These are phyloP conservation scores for Talaromyces trachyspermus DNA, from an alignment of 495 filamentous ascomycete genomes.

Conservation along the genomic window DNA sequence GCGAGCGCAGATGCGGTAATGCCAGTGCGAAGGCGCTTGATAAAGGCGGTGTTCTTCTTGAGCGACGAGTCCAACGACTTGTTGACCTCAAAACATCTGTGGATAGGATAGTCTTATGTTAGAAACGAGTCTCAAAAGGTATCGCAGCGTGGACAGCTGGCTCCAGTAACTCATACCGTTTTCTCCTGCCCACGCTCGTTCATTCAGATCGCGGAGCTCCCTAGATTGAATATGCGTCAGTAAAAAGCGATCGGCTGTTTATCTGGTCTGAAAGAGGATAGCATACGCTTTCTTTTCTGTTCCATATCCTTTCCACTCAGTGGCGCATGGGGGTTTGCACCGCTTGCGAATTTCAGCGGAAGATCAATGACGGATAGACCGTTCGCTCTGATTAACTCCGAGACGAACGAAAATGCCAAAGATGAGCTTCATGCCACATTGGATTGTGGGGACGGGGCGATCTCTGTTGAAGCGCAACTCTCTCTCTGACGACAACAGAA, in stretches of 20 bases:
- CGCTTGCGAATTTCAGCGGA: neutral
- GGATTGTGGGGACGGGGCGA: constrained; percentile 8
- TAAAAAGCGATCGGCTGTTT: constrained; percentile 12
- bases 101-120: constrained; percentile 13
- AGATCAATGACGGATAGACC: neutral
- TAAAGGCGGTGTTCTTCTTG: constrained; percentile 99
- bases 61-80: constrained; percentile 88
- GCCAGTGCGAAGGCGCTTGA: constrained; percentile 89
- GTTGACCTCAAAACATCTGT: constrained; percentile 74
- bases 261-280: neutral
- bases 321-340: constrained; percentile 31
- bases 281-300: constrained; percentile 72
- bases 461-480: too few relatives aligned
- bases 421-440: constrained; percentile 41
- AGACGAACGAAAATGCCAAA: constrained; percentile 30
- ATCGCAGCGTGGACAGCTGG: neutral
- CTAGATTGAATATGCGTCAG: constrained; percentile 35
- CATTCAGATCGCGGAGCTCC: constrained; percentile 86
- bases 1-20: constrained; percentile 68
- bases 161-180: constrained; percentile 50
- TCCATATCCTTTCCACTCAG: constrained; percentile 54
- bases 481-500: neutral
- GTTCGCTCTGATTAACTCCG: constrained; percentile 1
- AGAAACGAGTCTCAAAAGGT: constrained; percentile 6
- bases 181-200: constrained; percentile 80